Base-by-base conservation (phyloP, 2,329 filamentous ascomycete species). In the Elsinoe batatas region DNA sequence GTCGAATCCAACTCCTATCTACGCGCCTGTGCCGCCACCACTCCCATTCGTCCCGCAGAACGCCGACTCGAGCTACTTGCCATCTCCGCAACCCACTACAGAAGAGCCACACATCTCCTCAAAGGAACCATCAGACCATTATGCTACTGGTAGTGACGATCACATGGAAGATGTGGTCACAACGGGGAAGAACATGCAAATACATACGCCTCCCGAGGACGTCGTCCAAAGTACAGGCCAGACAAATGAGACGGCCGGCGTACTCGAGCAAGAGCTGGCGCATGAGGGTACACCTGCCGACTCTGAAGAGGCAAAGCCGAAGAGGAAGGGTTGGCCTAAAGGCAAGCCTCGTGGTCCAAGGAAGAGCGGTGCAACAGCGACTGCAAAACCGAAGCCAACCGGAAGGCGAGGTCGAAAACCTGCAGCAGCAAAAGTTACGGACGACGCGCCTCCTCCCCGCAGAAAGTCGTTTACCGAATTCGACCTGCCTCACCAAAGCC, bases 381-480 rank as follows among this genome's bases (percentile, higher is more conserved):
- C 30, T 12, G 46, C 57, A 79, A 88, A 53, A 82, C 81, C 46
- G 84, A 82, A 56, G 7, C 11, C 56, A 17, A 43, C 55, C 2
- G 51, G 51, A 17, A 55, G 32, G 17, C 40, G 53, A 13, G 40
- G 53, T 3, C 46, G 53, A 20, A 55, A 37, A 18, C 13, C 42
- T 17, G 53, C 53, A 38, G 42, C 53, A 13, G 26, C 53, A 22
- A 55, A 55, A n/a, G 7, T 11, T 20, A 18, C 53, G 1, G 53
- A 43, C 11, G 40, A 46, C 18, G 40, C 40, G n/a, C 38, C 40
- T 3, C 22, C n/a, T 10, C 53, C 53, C 18, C 38, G 53, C 30
- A 32, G 53, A 33, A 55, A 55, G 37, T 55, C 53, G 8, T 44
- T 44, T 17, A 35, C 40, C 5, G 53, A 46, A 7, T 36, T 32